phyloP scores from a whole-genome alignment of 2,329 filamentous ascomycete species.

The Stachybotrys chlorohalonatus region DNA sequence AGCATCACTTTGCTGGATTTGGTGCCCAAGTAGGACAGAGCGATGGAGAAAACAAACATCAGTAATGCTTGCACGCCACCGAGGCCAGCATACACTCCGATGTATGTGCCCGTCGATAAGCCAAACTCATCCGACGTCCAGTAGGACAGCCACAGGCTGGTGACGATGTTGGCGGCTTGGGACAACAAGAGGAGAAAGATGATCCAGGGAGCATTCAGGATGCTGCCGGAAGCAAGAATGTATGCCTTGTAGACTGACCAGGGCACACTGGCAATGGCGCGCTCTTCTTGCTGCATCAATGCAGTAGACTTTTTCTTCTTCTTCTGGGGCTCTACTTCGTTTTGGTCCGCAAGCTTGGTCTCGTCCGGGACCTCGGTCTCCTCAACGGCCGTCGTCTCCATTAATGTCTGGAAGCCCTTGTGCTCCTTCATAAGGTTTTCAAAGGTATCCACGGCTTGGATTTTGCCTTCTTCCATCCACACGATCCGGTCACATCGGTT shows the following conservation, averaged over 20 bases:
- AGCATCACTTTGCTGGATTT: slow-evolving; percentile 76
- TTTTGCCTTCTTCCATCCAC: slow-evolving; percentile 80
- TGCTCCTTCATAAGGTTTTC: slow-evolving; percentile 76
- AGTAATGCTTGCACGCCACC: slow-evolving; percentile 62
- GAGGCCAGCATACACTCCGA: slow-evolving; percentile 62
- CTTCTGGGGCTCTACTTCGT: slow-evolving; percentile 36
- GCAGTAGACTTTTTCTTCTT: slow-evolving; percentile 49
- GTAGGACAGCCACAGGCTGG: slow-evolving; percentile 86
- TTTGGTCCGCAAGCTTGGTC: slow-evolving; percentile 34
- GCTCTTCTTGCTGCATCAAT: slow-evolving; percentile 66
- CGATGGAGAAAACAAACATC: slow-evolving; percentile 72
- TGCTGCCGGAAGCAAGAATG: slow-evolving; percentile 62
- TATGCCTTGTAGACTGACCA: slow-evolving; percentile 76
- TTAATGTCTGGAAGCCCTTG: slow-evolving; percentile 68
- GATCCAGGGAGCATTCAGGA: slow-evolving; percentile 59
- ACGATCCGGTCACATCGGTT: slow-evolving; percentile 86
- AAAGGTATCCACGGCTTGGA: slow-evolving; percentile 82
- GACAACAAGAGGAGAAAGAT: slow-evolving; percentile 56
- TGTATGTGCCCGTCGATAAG: slow-evolving; percentile 60
- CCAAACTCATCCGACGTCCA: slow-evolving; percentile 79
- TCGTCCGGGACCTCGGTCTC: slow-evolving; percentile 47
- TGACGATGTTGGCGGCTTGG: slow-evolving; percentile 78
- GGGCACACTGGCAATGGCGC: slow-evolving; percentile 65
- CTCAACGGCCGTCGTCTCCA: slow-evolving; percentile 75
- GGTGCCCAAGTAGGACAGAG: slow-evolving; percentile 72